Percentiles rank a stretch among this genome's conserved stretches.
These are phyloP conservation scores for Grigorovia yakushimaensis DNA, from an alignment of 805 yeast species.

Conservation along the genomic window DNA sequence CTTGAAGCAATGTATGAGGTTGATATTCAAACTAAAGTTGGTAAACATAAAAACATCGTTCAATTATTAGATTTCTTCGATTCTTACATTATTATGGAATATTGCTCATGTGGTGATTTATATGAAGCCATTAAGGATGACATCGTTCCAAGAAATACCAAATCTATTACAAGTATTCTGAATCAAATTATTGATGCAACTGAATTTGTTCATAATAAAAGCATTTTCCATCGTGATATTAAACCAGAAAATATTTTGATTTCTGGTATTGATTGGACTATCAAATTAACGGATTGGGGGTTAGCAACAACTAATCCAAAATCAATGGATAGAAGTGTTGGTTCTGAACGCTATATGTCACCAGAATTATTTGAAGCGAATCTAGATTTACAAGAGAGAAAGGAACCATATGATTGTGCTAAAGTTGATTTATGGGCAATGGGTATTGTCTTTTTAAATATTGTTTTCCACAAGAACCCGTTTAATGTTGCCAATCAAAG, in stretches of 20 bases:
- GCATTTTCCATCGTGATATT: slow-evolving; percentile 76
- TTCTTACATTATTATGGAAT: slow-evolving; percentile 66
- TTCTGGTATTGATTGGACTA: slow-evolving; percentile 39
- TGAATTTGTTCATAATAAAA: slow-evolving; percentile 56
- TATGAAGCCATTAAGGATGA: slow-evolving; percentile 64
- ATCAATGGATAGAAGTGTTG: slow-evolving; percentile 73
- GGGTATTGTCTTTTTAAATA: slow-evolving; percentile 73
- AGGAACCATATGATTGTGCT: slow-evolving; percentile 62
- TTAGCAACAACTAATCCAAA: slow-evolving; percentile 43
- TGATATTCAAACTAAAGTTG: slow-evolving; percentile 51
- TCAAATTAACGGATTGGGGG: slow-evolving; percentile 71
- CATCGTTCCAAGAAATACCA: slow-evolving; percentile 46
- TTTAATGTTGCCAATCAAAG: slow-evolving; percentile 70
- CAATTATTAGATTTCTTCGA: slow-evolving; percentile 54
- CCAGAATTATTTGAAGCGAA: slow-evolving; percentile 71
- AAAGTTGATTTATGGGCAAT: slow-evolving; percentile 85
- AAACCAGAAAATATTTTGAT: slow-evolving; percentile 72
- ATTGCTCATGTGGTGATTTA: slow-evolving; percentile 79
- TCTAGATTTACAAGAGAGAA: slow-evolving; percentile 29
- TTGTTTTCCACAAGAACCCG: slow-evolving; percentile 84
- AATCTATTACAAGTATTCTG: slow-evolving; percentile 43
- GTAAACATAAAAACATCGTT: slow-evolving; percentile 49
- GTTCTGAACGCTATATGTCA: slow-evolving; percentile 89
- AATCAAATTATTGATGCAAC: slow-evolving; percentile 63
- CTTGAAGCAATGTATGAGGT: slow-evolving; percentile 63